phyloP scores from a whole-genome alignment of 2,329 filamentous ascomycete species.

The Talaromyces funiculosus region DNA sequence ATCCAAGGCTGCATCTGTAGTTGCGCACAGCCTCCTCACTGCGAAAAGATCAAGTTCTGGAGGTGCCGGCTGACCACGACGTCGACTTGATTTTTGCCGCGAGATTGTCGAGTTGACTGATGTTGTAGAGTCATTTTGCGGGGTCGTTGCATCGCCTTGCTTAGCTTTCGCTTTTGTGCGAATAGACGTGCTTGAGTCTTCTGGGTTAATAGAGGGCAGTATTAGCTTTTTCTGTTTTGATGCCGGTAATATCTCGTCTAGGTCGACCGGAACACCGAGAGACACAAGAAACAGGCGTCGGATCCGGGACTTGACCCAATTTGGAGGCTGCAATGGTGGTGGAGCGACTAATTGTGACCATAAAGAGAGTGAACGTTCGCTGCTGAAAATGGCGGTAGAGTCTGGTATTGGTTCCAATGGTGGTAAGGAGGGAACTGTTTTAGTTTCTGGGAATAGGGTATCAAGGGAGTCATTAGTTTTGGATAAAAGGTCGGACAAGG shows the following conservation, averaged over 20 bases:
- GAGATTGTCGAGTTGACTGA: constrained; percentile 23
- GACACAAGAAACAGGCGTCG: constrained; percentile 92
- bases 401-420: constrained; percentile 37
- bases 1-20: constrained; percentile 74
- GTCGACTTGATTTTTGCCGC: constrained; percentile 27
- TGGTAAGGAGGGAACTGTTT: constrained; percentile 30
- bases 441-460: constrained; percentile 40
- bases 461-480: constrained; percentile 38
- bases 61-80: constrained; percentile 55
- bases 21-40: constrained; percentile 71
- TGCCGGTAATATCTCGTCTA: constrained; percentile 94
- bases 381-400: constrained; percentile 64
- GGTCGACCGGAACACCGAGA: constrained; percentile 87
- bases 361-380: constrained; percentile 78
- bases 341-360: constrained; percentile 97
- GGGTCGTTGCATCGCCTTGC: constrained; percentile 31
- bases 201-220: constrained; percentile 68
- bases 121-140: constrained; percentile 23
- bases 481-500: constrained; percentile 37
- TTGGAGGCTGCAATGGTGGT: constrained; percentile 87
- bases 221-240: constrained; percentile 98
- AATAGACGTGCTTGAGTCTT: constrained; percentile 51
- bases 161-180: constrained; percentile 37
- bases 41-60: constrained; percentile 74
- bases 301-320: constrained; percentile 96